Evolutionary conservation across 2,329 filamentous ascomycete species (phyloP), one percentile per base, ranked within the genome.

Genomic region (Colletotrichum eremochloae): DNA sequence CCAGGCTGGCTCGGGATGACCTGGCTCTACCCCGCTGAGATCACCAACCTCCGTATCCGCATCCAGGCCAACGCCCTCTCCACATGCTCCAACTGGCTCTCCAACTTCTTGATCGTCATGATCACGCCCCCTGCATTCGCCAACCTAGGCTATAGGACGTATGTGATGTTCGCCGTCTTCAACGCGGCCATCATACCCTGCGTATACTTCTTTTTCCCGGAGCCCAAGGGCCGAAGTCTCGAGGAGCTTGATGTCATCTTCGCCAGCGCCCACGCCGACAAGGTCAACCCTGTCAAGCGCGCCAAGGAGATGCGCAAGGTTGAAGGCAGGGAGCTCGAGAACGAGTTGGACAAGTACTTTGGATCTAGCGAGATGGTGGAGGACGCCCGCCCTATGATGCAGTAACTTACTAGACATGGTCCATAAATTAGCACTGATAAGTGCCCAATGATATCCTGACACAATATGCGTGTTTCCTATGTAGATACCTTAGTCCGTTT

Each of bases 81-180:
- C 2, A 92, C 90, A 0, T 87, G 86, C 58, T 86, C 85, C 48
- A 90, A 90, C 80, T 90, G 88, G 88, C 81, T 87, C 20, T 87
- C 86, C 80, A 90, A 90, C 79, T 92, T 92, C 79, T 82, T 91
- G 77, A 88, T 92, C 33, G 90, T 92, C 62, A 90, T 91, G 86
- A 88, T 92, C 63, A 91, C 89, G 0, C 90, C 90, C 0, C 85
- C 89, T 8, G 88, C 89, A 6, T 89, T 92, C 68, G 76, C 81
- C 61, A 86, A 84, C 61, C 82, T 89, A 3, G 82, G 84, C 6
- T 89, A 86, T 82, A 84, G 83, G 66, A 89, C 86, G 65, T 89
- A 87, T 77, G 82, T 89, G 56, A 86, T 90, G 74, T 90, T 87
- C 78, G 85, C 86, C 2, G 82, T 84, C n/a, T 83, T 87, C 76